Evolutionary conservation across 148 eudicot genomes (phyloP).

Genomic region (Mesembryanthemum crystallinum): DNA sequence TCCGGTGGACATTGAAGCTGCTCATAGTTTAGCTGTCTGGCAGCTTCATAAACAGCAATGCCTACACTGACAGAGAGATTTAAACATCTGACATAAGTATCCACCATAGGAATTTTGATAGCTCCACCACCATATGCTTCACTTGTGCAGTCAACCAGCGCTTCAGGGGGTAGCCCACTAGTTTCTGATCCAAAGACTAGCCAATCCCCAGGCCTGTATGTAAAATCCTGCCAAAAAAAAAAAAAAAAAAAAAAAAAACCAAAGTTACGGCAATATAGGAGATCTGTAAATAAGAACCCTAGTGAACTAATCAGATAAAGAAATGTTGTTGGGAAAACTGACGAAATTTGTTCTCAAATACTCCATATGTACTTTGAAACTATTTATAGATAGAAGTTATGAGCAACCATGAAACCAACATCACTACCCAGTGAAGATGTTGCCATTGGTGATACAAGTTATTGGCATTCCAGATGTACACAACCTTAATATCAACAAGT

Average conservation of each 20-base stretch:
- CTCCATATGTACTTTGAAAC: too few relatives aligned
- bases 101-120: constrained; percentile 84
- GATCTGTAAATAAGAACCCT: neutral
- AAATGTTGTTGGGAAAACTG: neutral
- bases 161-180: constrained; percentile 78
- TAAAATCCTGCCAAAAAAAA: constrained; percentile 51
- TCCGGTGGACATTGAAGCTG: constrained; percentile 53
- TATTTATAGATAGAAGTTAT: too few relatives aligned
- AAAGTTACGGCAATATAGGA: neutral
- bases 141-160: constrained; percentile 59
- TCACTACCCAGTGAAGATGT: too few relatives aligned
- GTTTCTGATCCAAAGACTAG: constrained; percentile 95
- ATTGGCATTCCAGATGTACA: too few relatives aligned
- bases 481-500: too few relatives aligned
- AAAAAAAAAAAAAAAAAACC: neutral
- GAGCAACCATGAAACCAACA: neutral
- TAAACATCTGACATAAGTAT: constrained; percentile 89
- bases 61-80: constrained; percentile 98
- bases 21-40: constrained; percentile 86
- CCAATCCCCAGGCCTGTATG: constrained; percentile 89
- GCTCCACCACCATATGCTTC: constrained; percentile 71
- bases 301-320: too few relatives aligned
- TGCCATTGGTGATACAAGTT: too few relatives aligned
- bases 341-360: too few relatives aligned
- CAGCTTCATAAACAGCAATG: constrained; percentile 87